A percentile compares a stretch with the other conserved stretches of the same genome.
phyloP scores from a whole-genome alignment of 805 yeast genomes.

The Metschnikowia vanudenii region DNA sequence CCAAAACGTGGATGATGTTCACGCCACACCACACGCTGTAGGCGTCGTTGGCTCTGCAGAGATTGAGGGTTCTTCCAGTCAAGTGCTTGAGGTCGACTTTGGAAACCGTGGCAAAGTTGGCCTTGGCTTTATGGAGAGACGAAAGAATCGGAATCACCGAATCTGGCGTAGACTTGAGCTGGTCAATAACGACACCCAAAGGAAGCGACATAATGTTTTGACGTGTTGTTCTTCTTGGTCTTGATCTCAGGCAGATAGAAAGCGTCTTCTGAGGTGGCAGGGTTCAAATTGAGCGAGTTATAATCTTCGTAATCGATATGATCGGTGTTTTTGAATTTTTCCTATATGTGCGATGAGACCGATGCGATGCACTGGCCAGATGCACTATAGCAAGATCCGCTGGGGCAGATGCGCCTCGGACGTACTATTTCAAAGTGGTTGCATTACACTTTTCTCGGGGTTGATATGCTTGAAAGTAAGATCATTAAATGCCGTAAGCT shows the following conservation, averaged over 20 bases:
- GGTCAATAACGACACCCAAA: slow-evolving; percentile 25
- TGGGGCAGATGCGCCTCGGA: no score
- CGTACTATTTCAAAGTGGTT: no score
- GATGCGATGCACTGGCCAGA: neutral
- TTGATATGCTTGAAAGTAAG: no score
- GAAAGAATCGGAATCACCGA: slow-evolving; percentile 32
- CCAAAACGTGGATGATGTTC: slow-evolving; percentile 48
- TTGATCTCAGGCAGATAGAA: no score
- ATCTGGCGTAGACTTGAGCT: slow-evolving; percentile 23
- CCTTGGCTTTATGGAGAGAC: slow-evolving; percentile 28
- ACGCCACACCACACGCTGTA: slow-evolving; percentile 57
- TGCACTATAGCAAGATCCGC: no score
- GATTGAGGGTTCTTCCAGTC: slow-evolving; percentile 42
- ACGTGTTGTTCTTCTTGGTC: no score
- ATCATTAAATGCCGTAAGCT: no score
- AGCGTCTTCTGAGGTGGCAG: no score
- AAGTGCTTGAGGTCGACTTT: slow-evolving; percentile 52
- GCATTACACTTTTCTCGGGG: no score
- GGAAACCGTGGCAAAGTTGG: slow-evolving; percentile 41
- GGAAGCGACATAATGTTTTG: slow-evolving; percentile 25
- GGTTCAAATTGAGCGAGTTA: no score
- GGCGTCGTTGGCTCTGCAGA: slow-evolving; percentile 44
- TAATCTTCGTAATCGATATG: no score
- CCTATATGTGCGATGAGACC: neutral
- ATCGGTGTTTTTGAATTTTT: neutral